Conservation (phyloP, 2,329 filamentous ascomycete genomes). For the Diaporthe citriasiana region DNA sequence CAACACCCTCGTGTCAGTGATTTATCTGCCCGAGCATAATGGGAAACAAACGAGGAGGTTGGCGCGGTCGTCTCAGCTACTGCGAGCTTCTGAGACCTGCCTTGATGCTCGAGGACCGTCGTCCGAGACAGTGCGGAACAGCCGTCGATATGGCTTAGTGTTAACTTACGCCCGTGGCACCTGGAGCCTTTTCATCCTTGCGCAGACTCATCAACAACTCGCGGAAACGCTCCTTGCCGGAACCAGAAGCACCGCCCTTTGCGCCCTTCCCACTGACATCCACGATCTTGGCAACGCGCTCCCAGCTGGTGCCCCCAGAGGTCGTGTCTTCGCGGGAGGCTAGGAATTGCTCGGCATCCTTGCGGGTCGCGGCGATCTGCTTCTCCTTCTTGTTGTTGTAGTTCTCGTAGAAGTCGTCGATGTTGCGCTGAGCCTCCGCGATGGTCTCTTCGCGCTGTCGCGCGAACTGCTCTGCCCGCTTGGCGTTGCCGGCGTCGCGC, state of each 20-base stretch:
- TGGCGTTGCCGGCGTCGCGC: constrained; percentile 84
- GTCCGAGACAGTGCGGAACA: background rate
- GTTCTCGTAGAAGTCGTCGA: constrained; percentile 99
- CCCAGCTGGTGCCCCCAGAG: constrained; percentile 96
- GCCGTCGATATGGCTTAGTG: background rate
- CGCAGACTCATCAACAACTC: constrained; percentile 88
- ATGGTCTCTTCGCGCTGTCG: constrained; percentile 88
- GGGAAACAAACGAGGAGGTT: background rate
- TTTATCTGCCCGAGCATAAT: background rate
- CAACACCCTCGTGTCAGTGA: background rate
- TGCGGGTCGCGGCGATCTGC: constrained; percentile 86
- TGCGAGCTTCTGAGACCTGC: background rate
- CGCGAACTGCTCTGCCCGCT: constrained; percentile 86
- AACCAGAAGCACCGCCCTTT: constrained; percentile 88
- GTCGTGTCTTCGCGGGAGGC: constrained; percentile 91
- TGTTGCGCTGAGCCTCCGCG: constrained; percentile 90
- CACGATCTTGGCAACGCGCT: constrained; percentile 97
- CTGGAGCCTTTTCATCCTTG: constrained; percentile 91
- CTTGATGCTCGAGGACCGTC: background rate
- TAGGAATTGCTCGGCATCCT: constrained; percentile 94
- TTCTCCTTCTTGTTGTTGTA: constrained; percentile 99
- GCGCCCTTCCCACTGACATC: constrained; percentile 94
- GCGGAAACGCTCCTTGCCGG: constrained; percentile 96
- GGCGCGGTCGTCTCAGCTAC: background rate
- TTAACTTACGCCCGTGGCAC: constrained; percentile 65